phyloP scores from a whole-genome alignment of 2,329 filamentous ascomycete genomes.

The Amphichorda felina region DNA sequence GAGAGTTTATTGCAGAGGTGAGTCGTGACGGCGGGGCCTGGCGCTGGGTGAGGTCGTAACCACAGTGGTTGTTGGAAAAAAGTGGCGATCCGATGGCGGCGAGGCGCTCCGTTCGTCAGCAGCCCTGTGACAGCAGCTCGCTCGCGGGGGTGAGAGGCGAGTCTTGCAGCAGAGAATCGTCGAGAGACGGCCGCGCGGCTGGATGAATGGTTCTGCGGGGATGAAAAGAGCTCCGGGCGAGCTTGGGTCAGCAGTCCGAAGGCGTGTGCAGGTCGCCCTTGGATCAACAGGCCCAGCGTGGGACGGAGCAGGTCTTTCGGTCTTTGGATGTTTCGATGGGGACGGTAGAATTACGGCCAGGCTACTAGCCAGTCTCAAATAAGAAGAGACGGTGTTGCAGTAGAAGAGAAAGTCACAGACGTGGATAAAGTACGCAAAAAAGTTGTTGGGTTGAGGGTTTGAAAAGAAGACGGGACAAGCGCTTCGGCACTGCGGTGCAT shows the following conservation, averaged over 20 bases:
- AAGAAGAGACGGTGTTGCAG: not conserved
- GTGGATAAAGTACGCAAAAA: not conserved
- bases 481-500: not conserved
- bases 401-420: not conserved
- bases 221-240: not conserved
- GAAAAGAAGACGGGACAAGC: not conserved
- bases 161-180: not conserved
- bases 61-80: not conserved
- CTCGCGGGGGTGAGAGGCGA: too few species aligned
- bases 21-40: too few species aligned
- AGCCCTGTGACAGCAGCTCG: too few species aligned
- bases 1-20: not conserved
- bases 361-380: too few species aligned
- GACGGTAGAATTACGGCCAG: too few species aligned
- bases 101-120: too few species aligned
- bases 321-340: not conserved
- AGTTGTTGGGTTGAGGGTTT: not conserved
- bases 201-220: too few species aligned
- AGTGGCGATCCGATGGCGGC: not conserved
- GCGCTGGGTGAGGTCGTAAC: too few species aligned
- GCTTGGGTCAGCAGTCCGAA: slow-evolving; percentile 1
- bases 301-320: not conserved
- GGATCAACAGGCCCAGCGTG: not conserved
- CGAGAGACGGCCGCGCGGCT: too few species aligned
- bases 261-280: slow-evolving; percentile 4